Percentiles rank a stretch among this genome's conserved stretches.
Evolutionary conservation across 331 rosid species (phyloP).

Genomic region (Acacia concinna): DNA sequence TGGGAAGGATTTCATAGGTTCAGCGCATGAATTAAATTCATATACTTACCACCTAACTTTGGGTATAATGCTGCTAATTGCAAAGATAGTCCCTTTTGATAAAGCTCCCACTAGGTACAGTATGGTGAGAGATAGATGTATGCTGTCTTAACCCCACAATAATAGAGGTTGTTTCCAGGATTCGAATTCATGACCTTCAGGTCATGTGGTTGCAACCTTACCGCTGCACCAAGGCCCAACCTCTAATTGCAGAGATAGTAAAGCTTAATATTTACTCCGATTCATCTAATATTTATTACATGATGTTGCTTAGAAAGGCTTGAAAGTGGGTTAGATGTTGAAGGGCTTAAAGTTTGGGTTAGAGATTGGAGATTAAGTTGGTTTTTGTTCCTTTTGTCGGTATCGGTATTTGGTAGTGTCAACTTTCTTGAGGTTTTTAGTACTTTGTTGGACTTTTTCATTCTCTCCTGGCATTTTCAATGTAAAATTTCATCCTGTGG

Average conservation of each 20-base stretch:
- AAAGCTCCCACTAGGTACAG: no score
- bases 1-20: constrained; percentile 12
- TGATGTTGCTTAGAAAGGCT: neutral
- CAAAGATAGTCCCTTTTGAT: no score
- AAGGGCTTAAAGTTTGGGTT: neutral
- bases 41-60: neutral
- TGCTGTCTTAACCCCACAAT: no score
- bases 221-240: no score
- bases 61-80: neutral
- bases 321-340: neutral
- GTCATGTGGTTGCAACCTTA: no score
- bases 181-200: no score
- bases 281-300: neutral
- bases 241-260: no score
- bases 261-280: neutral
- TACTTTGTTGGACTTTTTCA: neutral
- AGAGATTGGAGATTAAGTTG: neutral
- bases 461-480: neutral
- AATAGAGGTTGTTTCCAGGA: no score
- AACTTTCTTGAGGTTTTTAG: neutral
- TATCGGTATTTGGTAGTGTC: neutral
- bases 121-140: no score
- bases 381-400: neutral
- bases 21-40: neutral
- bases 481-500: neutral